Conservation (phyloP, 1,284 basidiomycete genomes). For the Mycena sp. region DNA sequence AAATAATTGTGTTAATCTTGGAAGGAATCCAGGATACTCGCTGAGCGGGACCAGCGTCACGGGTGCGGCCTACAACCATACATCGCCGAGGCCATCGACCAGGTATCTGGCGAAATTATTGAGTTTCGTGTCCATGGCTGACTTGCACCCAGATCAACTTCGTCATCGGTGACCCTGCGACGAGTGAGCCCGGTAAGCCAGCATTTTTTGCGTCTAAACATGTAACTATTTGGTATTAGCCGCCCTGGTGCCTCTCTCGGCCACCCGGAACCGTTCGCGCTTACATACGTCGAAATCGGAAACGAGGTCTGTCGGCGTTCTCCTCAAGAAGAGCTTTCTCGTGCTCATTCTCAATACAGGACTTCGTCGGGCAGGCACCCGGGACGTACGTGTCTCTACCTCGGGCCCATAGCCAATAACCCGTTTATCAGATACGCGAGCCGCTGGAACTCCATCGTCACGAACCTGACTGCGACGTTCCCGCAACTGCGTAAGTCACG, state of each 20-base stretch:
- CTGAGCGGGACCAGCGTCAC: slow-evolving; percentile 63
- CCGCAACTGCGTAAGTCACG: slow-evolving; percentile 61
- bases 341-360: slow-evolving; percentile 42
- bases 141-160: slow-evolving; percentile 66
- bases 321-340: slow-evolving; percentile 48
- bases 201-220: slow-evolving; percentile 29
- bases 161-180: slow-evolving; percentile 64
- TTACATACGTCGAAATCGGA: slow-evolving; percentile 72
- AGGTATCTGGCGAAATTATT: slow-evolving; percentile 52
- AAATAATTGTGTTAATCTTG: too few relatives aligned
- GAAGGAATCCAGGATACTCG: too few relatives aligned
- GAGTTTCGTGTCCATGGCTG: slow-evolving; percentile 43
- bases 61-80: slow-evolving; percentile 65
- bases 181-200: slow-evolving; percentile 55
- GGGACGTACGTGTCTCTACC: slow-evolving; percentile 36
- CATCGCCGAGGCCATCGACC: slow-evolving; percentile 73
- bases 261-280: slow-evolving; percentile 65
- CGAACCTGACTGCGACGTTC: slow-evolving; percentile 63
- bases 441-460: slow-evolving; percentile 69
- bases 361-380: slow-evolving; percentile 53
- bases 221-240: slow-evolving; percentile 50
- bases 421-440: slow-evolving; percentile 43
- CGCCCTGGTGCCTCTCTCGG: slow-evolving; percentile 70
- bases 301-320: slow-evolving; percentile 54
- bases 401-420: slow-evolving; percentile 25